A percentile compares a stretch with the other conserved stretches of the same genome.
Evolutionary conservation across 371 early-diverging fungal species (phyloP).

Genomic region (Mortierella sp.): DNA sequence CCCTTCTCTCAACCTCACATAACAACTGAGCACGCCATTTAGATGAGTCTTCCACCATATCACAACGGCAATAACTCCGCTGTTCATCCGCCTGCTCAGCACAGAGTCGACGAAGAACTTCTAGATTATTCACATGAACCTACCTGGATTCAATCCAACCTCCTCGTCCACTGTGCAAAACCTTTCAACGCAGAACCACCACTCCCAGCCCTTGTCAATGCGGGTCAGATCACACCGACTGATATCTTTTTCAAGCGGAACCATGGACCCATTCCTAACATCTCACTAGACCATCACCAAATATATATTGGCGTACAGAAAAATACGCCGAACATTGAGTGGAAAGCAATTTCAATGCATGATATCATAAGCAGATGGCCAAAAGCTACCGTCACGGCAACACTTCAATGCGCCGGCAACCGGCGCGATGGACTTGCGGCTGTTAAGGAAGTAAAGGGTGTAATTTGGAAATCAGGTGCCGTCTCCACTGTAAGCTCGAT

Average conservation of each 20-base stretch:
- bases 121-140: conserved; percentile 52
- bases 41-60: conserved; percentile 15
- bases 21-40: background rate
- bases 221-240: conserved; percentile 68
- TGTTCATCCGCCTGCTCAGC: conserved; percentile 20
- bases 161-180: conserved; percentile 62
- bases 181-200: conserved; percentile 73
- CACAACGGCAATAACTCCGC: background rate
- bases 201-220: conserved; percentile 59
- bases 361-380: conserved; percentile 52
- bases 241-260: conserved; percentile 76
- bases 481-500: conserved; percentile 68
- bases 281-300: conserved; percentile 62
- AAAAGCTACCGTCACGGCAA: conserved; percentile 40
- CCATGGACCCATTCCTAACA: conserved; percentile 88
- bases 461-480: conserved; percentile 86
- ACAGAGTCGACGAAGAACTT: conserved; percentile 10
- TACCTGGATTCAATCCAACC: conserved; percentile 21
- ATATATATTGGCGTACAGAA: conserved; percentile 58
- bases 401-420: conserved; percentile 77
- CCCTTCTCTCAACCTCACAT: too few relatives aligned
- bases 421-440: conserved; percentile 85
- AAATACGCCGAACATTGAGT: conserved; percentile 3
- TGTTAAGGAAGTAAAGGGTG: conserved; percentile 82
- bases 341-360: conserved; percentile 37